These are phyloP conservation scores for Teunomyces tritomae DNA, from an alignment of 805 yeast species.

Conservation along the genomic window DNA sequence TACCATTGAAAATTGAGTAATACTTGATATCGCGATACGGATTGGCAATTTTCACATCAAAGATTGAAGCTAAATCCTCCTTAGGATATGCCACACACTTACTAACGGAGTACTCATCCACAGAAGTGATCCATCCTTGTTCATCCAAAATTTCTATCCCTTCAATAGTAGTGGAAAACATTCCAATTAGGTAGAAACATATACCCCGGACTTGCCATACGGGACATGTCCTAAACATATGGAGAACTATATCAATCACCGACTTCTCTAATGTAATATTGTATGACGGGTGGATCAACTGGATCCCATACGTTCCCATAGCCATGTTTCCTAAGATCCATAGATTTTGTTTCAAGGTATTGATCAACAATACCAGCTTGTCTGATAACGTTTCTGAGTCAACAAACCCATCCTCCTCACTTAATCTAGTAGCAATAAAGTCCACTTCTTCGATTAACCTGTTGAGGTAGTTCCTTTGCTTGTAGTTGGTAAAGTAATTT, in stretches of 20 bases:
- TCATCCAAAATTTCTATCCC: conserved; percentile 87
- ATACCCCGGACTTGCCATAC: conserved; percentile 67
- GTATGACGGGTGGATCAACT: conserved; percentile 33
- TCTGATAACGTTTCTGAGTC: conserved; percentile 18
- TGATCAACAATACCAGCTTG: conserved; percentile 25
- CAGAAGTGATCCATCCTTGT: conserved; percentile 55
- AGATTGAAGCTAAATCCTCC: conserved; percentile 11
- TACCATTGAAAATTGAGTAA: conserved; percentile 21
- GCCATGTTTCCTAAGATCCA: conserved; percentile 91
- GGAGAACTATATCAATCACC: conserved; percentile 47
- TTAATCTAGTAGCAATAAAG: conserved; percentile 13
- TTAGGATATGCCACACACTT: conserved; percentile 14
- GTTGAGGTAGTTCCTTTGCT: conserved; percentile 45
- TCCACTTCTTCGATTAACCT: conserved; percentile 24
- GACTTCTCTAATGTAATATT: conserved; percentile 17
- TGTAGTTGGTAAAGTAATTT: conserved; percentile 44
- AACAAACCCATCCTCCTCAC: conserved; percentile 12
- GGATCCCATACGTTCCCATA: conserved; percentile 66
- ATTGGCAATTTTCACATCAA: conserved; percentile 17
- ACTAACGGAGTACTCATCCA: conserved; percentile 10
- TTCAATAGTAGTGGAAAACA: conserved; percentile 66
- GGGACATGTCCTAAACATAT: conserved; percentile 28
- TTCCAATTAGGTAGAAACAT: conserved; percentile 74
- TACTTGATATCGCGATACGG: conserved; percentile 21
- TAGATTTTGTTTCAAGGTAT: conserved; percentile 62